phyloP scores from a whole-genome alignment of 2,329 filamentous ascomycete genomes.

The Colletotrichum shisoi region DNA sequence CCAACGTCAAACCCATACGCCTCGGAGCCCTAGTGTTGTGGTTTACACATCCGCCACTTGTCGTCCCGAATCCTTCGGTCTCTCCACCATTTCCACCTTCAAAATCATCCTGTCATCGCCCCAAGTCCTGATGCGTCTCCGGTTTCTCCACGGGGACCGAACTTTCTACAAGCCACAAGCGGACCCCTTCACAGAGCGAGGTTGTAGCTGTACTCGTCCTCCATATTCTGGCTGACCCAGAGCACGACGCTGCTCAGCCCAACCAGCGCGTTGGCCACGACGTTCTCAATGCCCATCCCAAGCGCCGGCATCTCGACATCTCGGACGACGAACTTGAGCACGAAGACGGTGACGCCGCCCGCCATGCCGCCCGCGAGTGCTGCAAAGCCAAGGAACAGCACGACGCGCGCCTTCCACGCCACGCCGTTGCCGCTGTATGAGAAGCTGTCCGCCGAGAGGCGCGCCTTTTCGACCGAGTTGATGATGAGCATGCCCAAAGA shows the following conservation, averaged over 20 bases:
- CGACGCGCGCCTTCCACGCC: conserved; percentile 73
- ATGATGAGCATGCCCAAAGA: conserved; percentile 74
- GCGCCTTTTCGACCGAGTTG: conserved; percentile 73
- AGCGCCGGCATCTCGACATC: conserved; percentile 67
- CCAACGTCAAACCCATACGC: conserved; percentile 25
- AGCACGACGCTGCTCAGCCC: conserved; percentile 70
- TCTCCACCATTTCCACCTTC: neutral
- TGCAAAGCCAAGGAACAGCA: conserved; percentile 72
- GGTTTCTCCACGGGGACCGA: too few species aligned
- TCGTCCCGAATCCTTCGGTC: conserved; percentile 8
- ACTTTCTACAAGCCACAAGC: conserved; percentile 55
- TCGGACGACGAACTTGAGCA: conserved; percentile 69
- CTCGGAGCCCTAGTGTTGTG: conserved; percentile 25
- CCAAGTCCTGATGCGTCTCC: neutral
- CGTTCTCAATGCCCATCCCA: conserved; percentile 72
- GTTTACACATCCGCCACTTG: conserved; percentile 10
- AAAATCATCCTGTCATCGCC: neutral
- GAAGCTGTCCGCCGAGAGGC: conserved; percentile 69
- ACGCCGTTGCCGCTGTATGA: conserved; percentile 69
- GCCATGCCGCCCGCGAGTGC: conserved; percentile 72
- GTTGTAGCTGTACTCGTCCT: conserved; percentile 75
- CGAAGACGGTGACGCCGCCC: conserved; percentile 72
- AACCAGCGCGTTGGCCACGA: conserved; percentile 70
- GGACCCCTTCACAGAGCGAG: conserved; percentile 67
- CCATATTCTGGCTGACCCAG: conserved; percentile 76